Conservation (phyloP, 208 protist species). For the Wallacemonas sp. region DNA sequence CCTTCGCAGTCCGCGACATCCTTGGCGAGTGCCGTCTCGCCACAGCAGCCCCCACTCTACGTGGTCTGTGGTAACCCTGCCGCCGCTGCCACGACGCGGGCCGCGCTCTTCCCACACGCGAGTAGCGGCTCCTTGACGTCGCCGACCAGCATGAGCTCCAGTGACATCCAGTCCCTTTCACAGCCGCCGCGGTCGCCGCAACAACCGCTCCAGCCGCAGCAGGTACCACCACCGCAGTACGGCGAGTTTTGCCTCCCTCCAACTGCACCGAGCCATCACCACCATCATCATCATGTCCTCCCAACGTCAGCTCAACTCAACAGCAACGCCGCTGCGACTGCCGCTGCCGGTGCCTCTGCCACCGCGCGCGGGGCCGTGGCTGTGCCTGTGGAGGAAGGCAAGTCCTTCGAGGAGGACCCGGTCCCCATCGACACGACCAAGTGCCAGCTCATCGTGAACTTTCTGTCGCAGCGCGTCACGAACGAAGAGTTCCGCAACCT, state of each 20-base stretch:
- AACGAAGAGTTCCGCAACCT: slow-evolving; percentile 48
- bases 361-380: background rate
- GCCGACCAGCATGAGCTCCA: background rate
- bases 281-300: too few relatives aligned
- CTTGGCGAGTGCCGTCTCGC: too few relatives aligned
- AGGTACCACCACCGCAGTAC: slow-evolving; percentile 5
- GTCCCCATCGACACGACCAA: slow-evolving; percentile 50
- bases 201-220: background rate
- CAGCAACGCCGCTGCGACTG: background rate
- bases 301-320: too few relatives aligned
- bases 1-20: background rate
- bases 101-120: background rate
- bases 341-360: background rate
- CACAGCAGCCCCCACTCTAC: background rate
- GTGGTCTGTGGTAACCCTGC: background rate
- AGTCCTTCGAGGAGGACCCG: slow-evolving; percentile 45
- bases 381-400: slow-evolving; percentile 22
- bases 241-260: too few relatives aligned
- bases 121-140: too few relatives aligned
- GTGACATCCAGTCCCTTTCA: background rate
- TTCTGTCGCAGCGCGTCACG: slow-evolving; percentile 46
- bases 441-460: slow-evolving; percentile 74
- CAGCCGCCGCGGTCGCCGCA: background rate
- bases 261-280: too few relatives aligned
- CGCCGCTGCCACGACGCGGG: background rate